These are phyloP conservation scores for Rutidosis leptorrhynchoides DNA, from an alignment of 129 eudicot genomes.

Conservation along the genomic window DNA sequence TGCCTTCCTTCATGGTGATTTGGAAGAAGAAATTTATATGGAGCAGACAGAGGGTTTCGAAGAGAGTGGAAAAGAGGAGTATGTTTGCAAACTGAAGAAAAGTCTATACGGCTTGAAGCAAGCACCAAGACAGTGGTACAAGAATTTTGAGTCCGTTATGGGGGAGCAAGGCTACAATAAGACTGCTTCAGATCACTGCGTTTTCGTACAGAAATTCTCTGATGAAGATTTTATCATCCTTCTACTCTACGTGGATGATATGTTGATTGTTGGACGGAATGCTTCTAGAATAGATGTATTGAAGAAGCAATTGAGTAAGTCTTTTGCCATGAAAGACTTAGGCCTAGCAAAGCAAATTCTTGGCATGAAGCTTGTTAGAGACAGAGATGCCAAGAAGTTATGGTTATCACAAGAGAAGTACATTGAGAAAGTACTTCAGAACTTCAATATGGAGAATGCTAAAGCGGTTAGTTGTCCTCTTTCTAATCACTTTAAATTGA, in stretches of 20 bases:
- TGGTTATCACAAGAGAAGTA: not conserved
- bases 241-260: not conserved
- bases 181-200: slow-evolving; percentile 3
- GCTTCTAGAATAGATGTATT: not conserved
- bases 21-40: not conserved
- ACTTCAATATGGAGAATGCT: not conserved
- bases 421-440: not conserved
- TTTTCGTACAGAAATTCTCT: not conserved
- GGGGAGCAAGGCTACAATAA: not conserved
- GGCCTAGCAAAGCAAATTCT: not conserved
- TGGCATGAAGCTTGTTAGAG: not conserved
- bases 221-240: not conserved
- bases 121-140: not conserved
- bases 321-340: not conserved
- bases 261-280: slow-evolving; percentile 7
- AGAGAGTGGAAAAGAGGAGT: not conserved
- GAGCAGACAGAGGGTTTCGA: not conserved
- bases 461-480: no score
- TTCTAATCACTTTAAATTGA: no score
- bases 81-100: not conserved
- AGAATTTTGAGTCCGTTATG: not conserved
- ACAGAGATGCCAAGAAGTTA: not conserved
- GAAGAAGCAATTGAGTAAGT: not conserved
- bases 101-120: not conserved
- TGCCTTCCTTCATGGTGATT: not conserved